Evolutionary conservation across 768 basidiomycete species (phyloP).

Genomic region (Tulasnella sp.): DNA sequence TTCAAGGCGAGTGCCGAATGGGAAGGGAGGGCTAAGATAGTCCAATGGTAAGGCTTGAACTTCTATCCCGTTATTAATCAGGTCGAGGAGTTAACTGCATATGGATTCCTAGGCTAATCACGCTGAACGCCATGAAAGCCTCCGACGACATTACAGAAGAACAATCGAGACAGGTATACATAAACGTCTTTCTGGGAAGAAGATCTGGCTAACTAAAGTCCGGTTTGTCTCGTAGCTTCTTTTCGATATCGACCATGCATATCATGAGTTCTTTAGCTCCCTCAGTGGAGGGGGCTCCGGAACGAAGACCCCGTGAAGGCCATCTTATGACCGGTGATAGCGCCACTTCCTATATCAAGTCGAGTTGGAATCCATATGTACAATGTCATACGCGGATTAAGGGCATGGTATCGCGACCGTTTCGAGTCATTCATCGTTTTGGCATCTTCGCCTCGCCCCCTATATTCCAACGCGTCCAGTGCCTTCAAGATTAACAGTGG

Average conservation of each 20-base stretch:
- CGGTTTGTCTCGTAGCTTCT: constrained; percentile 47
- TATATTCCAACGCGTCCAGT: constrained; percentile 3
- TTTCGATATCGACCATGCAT: constrained; percentile 97
- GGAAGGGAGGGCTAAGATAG: constrained; percentile 91
- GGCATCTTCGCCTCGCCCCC: background rate
- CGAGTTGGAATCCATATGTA: background rate
- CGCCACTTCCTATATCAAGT: background rate
- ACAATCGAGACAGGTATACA: constrained; percentile 76
- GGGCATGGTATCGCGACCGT: background rate
- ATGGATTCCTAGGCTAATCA: constrained; percentile 67
- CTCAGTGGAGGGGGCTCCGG: constrained; percentile 17
- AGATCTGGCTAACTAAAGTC: background rate
- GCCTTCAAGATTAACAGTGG: background rate
- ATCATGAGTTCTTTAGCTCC: constrained; percentile 74
- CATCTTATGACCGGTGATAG: background rate
- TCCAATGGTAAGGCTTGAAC: constrained; percentile 62
- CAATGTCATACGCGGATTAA: background rate
- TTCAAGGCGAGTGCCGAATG: constrained; percentile 94
- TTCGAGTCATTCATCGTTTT: background rate
- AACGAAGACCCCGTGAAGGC: background rate
- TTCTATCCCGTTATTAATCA: background rate
- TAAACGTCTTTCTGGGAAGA: background rate
- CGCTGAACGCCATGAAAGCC: constrained; percentile 93
- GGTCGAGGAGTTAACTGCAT: background rate
- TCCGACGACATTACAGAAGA: constrained; percentile 95